Base-by-base conservation (phyloP, 768 basidiomycete species). In the Fistulinella prunicolor region DNA sequence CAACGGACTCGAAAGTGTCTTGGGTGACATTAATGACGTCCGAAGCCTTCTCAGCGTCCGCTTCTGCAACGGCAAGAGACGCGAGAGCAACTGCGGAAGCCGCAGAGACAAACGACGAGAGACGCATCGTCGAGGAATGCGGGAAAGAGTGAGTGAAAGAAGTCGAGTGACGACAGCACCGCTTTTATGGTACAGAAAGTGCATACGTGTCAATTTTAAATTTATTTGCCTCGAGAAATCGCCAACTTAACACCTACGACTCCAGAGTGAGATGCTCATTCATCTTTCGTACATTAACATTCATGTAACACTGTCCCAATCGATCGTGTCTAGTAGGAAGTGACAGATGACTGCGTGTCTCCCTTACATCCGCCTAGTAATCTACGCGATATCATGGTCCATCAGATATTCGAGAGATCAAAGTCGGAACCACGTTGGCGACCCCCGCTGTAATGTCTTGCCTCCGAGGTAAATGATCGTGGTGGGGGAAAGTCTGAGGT, bases 11-110 rank as follows among this genome's bases (percentile, higher is more conserved):
- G 65, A 96, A 94, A 60, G 75, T 81, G 53, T 74, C 68, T 36
- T 82, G 68, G 23, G 82, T 89, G 51, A 97, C 73, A 65, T 74
- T 85, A 40, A 93, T 53, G 54, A 99, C 94, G 68, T 98, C 95
- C 3, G 88, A 88, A 22, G 35, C 28, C 14, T 55, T 60, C 32
- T 80, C 73, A 12, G 62, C 24, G 16, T 65, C 67, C 0, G 53
- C 9, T 14, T 73, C 81, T 46, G 80, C 83, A 48, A 73, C 60
- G 56, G 75, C 80, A 64, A 76, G 61, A 44, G 83, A 70, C 48
- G 75, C 76, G 50, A 85, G 65, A 47, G 81, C 69, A 51, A 79
- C 79, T 23, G 74, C 74, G 46, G 81, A 73, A 36, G 79, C 71
- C 46, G 77, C 68, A 32, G 78, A 68, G 52, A 82, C 66, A 46